A percentile compares a stretch with the other conserved stretches of the same genome.
Conservation (phyloP, 345 rosid genomes). For the Salix udensis region DNA sequence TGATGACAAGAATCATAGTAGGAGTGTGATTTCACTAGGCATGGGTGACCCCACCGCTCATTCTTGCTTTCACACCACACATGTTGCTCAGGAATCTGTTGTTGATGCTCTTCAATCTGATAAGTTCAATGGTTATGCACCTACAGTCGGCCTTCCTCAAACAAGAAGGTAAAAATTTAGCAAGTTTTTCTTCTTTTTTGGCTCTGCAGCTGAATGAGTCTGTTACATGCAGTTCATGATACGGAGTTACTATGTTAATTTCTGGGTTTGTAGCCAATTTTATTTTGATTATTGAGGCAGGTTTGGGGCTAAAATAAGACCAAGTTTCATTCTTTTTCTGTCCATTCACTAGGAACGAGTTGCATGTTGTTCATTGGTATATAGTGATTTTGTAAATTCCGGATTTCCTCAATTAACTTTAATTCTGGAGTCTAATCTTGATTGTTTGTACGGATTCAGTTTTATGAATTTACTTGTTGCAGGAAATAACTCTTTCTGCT, state of each 20-base stretch:
- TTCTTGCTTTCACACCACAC: conserved; percentile 72
- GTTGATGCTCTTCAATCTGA: conserved; percentile 62
- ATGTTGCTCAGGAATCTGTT: conserved; percentile 59
- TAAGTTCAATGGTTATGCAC: conserved; percentile 88
- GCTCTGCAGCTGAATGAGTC: not conserved
- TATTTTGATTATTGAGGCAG: not conserved
- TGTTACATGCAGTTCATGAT: not conserved
- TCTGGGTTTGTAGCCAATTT: not conserved
- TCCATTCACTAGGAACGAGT: not conserved
- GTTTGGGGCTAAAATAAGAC: not conserved
- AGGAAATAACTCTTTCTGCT: not conserved
- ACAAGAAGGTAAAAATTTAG: conserved; percentile 56
- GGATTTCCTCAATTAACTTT: not conserved
- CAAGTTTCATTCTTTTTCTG: not conserved
- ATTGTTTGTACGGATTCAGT: not conserved
- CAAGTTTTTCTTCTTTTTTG: not conserved
- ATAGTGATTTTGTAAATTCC: not conserved
- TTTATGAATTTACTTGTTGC: not conserved
- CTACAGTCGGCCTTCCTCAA: conserved; percentile 87
- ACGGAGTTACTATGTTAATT: not conserved
- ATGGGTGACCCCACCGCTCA: conserved; percentile 91
- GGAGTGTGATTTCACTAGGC: conserved; percentile 63
- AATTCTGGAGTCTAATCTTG: not conserved
- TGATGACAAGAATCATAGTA: conserved; percentile 32
- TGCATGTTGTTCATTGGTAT: not conserved